Evolutionary conservation across 768 basidiomycete genomes (phyloP), one percentile per base, ranked within the genome.

Genomic region (Tricholoma saponaceum): DNA sequence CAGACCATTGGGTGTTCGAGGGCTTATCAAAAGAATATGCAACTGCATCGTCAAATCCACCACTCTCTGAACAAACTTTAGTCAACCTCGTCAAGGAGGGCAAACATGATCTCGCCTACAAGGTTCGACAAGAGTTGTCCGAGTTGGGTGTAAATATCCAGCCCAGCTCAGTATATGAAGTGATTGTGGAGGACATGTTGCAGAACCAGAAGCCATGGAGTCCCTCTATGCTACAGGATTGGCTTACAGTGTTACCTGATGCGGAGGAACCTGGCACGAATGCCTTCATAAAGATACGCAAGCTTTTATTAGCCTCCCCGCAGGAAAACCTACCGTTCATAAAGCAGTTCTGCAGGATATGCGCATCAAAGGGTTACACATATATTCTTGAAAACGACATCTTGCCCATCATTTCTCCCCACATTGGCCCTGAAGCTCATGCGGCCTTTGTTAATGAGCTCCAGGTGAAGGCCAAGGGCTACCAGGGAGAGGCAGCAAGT

Each of bases 331-430:
- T 82, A 23, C 52, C 66, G 1, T 69, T 81, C 23, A 58, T 81
- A 14, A 63, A 74, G 55, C 71, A 67, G 13, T 80, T 83, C 51
- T 81, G 76, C 18, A 54, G 75, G 44, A 67, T 75, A 4, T 70
- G 74, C n/a, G 77, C 78, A 3, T 67, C 71, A 16, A 84, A 81
- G 61, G 85, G 85, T 0, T 79, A 78, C 56, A 56, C 37, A 5
- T 5, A 41, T 14, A 33, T 72, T 6, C 65, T 72, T 9, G 33
- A 62, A 37, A 49, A 64, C 5, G 58, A 64, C 22, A 57, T 74
- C 52, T 32, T 70, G 9, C 72, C 74, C 9, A 25, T 69, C 10
- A 56, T 72, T 22, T 52, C 54, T 23, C 35, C 50, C 2, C 53
- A 61, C 30, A 61, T 56, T 20, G 58, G 52, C 28, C 16, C 46